Conservation (phyloP, 768 basidiomycete species). For the Lentinus tigrinus region DNA sequence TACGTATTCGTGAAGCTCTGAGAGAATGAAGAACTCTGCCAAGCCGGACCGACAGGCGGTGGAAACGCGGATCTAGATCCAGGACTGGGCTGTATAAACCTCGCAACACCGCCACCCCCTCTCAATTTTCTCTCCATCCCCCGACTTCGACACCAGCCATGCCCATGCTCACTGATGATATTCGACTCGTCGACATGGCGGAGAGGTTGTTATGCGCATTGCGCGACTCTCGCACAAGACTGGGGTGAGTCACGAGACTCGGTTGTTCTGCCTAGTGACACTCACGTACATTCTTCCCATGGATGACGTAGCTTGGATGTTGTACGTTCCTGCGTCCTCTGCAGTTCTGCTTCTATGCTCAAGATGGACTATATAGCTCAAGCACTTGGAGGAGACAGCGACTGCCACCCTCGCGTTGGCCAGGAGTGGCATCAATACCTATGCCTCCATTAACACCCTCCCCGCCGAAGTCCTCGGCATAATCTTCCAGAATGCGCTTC, state of each 20-base stretch:
- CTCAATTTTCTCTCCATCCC: not conserved
- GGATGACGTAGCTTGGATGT: not conserved
- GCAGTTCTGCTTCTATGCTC: not conserved
- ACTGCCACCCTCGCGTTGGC: not conserved
- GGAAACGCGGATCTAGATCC: not conserved
- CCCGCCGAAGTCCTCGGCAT: slow-evolving; percentile 12
- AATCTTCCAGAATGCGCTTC: slow-evolving; percentile 7
- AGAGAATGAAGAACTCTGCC: too few species aligned
- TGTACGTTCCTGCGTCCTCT: not conserved
- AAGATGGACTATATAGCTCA: not conserved
- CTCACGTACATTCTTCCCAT: not conserved
- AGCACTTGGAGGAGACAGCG: not conserved
- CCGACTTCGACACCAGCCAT: not conserved
- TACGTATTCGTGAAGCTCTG: too few species aligned
- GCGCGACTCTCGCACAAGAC: not conserved
- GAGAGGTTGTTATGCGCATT: not conserved
- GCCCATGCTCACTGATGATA: not conserved
- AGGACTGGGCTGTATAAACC: not conserved
- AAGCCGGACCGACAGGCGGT: not conserved
- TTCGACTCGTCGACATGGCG: not conserved
- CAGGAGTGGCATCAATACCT: slow-evolving; percentile 5
- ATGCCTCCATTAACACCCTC: slow-evolving; percentile 6
- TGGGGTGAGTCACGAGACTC: not conserved
- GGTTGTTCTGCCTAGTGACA: not conserved
- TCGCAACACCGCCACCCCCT: not conserved